Evolutionary conservation across 768 basidiomycete species (phyloP).

Genomic region (Guyanaporus albipodus): DNA sequence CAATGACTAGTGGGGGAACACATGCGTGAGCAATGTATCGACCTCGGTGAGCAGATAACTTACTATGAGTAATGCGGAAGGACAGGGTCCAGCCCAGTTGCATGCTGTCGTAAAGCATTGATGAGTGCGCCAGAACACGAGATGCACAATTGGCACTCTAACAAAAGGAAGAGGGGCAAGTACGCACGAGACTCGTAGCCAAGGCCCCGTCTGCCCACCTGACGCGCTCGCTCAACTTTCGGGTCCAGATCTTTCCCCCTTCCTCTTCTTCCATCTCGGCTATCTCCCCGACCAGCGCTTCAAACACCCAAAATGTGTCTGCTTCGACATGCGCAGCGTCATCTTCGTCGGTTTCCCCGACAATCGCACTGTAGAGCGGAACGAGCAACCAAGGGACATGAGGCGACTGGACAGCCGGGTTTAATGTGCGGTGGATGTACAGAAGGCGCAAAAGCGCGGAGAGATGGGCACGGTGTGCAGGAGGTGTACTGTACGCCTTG

Average conservation of each 20-base stretch:
- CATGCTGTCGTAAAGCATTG: constrained; percentile 37
- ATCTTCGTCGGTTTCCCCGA: constrained; percentile 56
- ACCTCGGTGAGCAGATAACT: constrained; percentile 23
- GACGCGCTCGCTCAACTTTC: constrained; percentile 55
- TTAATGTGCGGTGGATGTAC: constrained; percentile 66
- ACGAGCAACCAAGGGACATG: constrained; percentile 67
- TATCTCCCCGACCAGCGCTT: constrained; percentile 68
- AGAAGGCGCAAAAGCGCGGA: constrained; percentile 65
- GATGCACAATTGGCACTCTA: not conserved
- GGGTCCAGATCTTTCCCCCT: constrained; percentile 58
- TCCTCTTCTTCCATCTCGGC: constrained; percentile 70
- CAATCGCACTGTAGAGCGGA: constrained; percentile 60
- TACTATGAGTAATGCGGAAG: constrained; percentile 81
- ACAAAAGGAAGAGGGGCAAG: not conserved
- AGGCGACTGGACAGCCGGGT: constrained; percentile 67
- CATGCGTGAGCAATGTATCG: not conserved
- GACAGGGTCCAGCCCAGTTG: constrained; percentile 63
- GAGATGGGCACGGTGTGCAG: constrained; percentile 55
- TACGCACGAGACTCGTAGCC: constrained; percentile 50
- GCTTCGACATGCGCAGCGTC: constrained; percentile 70
- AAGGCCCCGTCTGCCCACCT: constrained; percentile 63
- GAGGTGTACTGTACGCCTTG: constrained; percentile 40
- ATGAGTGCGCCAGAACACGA: not conserved
- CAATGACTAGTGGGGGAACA: constrained; percentile 50
- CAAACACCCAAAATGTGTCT: constrained; percentile 80